phyloP scores from a whole-genome alignment of 345 rosid species.

The Toxicodendron radicans region DNA sequence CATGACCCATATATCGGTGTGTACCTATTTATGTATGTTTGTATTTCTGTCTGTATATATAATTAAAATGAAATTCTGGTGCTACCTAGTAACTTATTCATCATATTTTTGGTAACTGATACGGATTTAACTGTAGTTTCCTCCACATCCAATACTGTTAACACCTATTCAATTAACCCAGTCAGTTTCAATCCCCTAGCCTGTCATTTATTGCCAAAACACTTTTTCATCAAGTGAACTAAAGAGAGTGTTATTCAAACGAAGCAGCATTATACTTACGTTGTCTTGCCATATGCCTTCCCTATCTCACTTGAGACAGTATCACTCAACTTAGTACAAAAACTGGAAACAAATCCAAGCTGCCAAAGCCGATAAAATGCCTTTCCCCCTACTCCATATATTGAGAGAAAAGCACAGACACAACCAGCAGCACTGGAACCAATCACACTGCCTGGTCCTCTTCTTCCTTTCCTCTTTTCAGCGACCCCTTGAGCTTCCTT shows the following conservation, averaged over 20 bases:
- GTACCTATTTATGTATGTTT: too few relatives aligned
- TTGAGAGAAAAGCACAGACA: conserved; percentile 75
- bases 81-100: too few relatives aligned
- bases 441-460: conserved; percentile 95
- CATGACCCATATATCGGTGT: too few relatives aligned
- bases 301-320: conserved; percentile 96
- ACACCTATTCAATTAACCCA: too few relatives aligned
- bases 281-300: conserved; percentile 91
- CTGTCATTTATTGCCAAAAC: too few relatives aligned
- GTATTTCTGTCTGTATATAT: too few relatives aligned
- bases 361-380: conserved; percentile 60
- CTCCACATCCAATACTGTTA: too few relatives aligned
- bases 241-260: background rate
- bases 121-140: too few relatives aligned
- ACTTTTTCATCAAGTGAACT: background rate
- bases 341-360: conserved; percentile 91
- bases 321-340: conserved; percentile 95
- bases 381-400: conserved; percentile 63
- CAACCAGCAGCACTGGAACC: conserved; percentile 99
- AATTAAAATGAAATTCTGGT: too few relatives aligned
- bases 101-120: too few relatives aligned
- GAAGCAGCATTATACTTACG: conserved; percentile 53
- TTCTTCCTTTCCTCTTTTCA: conserved; percentile 90
- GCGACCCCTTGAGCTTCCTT: conserved; percentile 97
- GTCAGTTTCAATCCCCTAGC: too few relatives aligned